Conservation (phyloP, 768 basidiomycete species). For the Mycena latifolia region DNA sequence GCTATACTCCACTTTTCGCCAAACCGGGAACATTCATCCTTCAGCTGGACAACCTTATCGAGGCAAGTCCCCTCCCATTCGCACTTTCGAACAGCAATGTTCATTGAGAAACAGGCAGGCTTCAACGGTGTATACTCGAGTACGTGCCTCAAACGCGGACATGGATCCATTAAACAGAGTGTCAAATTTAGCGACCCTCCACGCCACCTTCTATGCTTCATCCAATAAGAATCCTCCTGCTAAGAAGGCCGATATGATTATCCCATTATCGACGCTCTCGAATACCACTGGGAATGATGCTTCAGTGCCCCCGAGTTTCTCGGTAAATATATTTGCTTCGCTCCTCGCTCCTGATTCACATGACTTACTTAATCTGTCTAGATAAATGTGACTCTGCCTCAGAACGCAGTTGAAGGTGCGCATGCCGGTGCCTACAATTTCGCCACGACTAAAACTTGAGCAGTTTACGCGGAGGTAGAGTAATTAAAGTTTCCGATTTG, state of each 20-base stretch:
- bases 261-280: slow-evolving; percentile 76
- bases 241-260: slow-evolving; percentile 70
- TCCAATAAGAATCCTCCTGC: slow-evolving; percentile 68
- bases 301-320: slow-evolving; percentile 80
- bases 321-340: slow-evolving; percentile 53
- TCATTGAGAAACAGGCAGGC: slow-evolving; percentile 47
- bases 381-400: slow-evolving; percentile 78
- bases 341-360: background rate
- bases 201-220: slow-evolving; percentile 80
- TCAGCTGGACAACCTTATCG: slow-evolving; percentile 77
- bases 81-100: background rate
- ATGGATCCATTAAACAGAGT: background rate
- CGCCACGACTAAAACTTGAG: background rate
- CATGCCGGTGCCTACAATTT: background rate
- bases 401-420: slow-evolving; percentile 63
- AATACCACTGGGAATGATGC: slow-evolving; percentile 78
- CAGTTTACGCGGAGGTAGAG: slow-evolving; percentile 31
- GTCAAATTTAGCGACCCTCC: slow-evolving; percentile 64
- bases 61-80: background rate
- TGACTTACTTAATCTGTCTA: slow-evolving; percentile 42
- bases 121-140: slow-evolving; percentile 80
- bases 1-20: slow-evolving; percentile 77
- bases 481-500: background rate
- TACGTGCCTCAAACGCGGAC: slow-evolving; percentile 44
- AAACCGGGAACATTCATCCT: slow-evolving; percentile 78